Percentiles rank a stretch among this genome's conserved stretches.
Evolutionary conservation across 768 basidiomycete species (phyloP).

Genomic region (Suillus sp.): DNA sequence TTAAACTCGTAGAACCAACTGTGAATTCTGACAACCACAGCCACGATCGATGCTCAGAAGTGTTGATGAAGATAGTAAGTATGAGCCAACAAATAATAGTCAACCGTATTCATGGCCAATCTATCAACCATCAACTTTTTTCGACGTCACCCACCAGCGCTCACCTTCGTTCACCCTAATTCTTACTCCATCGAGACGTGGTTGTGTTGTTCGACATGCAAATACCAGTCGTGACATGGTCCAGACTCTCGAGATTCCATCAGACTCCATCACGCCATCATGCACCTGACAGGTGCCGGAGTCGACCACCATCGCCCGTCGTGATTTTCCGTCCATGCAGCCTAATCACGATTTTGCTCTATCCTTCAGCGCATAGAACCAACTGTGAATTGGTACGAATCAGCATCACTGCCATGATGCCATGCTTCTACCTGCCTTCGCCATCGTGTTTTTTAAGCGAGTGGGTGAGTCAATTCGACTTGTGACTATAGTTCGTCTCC

Average conservation of each 20-base stretch:
- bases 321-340: background rate
- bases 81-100: too few relatives aligned
- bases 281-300: background rate
- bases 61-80: too few relatives aligned
- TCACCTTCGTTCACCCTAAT: background rate
- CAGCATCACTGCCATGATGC: background rate
- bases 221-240: background rate
- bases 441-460: background rate
- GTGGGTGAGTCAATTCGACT: background rate
- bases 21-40: background rate
- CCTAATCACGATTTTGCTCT: background rate
- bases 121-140: background rate
- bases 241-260: background rate
- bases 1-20: background rate
- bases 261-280: background rate
- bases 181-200: background rate
- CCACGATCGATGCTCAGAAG: too few relatives aligned
- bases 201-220: background rate
- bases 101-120: background rate
- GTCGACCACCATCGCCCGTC: background rate
- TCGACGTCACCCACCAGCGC: background rate
- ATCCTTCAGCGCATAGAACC: background rate
- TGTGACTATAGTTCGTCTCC: background rate
- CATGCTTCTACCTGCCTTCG: background rate
- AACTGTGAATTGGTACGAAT: background rate